Evolutionary conservation across 306 rosid species (phyloP), one percentile per base, ranked within the genome.

Genomic region (Cicer judaicum): DNA sequence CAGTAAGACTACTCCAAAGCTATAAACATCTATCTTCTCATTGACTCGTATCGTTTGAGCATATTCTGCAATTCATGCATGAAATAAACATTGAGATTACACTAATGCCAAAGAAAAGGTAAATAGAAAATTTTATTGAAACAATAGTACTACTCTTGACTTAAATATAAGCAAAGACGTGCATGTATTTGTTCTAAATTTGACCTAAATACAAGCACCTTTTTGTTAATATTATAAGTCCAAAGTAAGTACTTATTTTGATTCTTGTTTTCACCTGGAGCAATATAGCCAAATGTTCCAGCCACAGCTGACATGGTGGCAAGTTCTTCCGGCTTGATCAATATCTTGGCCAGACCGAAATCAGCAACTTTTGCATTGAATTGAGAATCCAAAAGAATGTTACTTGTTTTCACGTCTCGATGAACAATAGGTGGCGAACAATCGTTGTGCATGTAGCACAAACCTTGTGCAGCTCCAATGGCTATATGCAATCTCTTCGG

Each of bases 1-100:
- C 75, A 80, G 68, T 67, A 80, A 89, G 72, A 92, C 49, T 6
- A 92, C 96, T 29, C 96, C 97, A 18, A 88, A 92, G 64, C 96
- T 88, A 36, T 80, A 92, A 4, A 92, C 93, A 38, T 92, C 97
- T n/a, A 90, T 84, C 85, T 89, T 92, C 66, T 80, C 84, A 68
- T 60, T 80, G 7, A 80, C 62, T 60, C 84, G 39, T 43, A 62
- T 74, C 41, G 84, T 67, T 67, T 80, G 76, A 60, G 49, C 63
- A 80, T 67, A 74, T 80, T 80, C 84, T 80, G 84, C 60, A 80
- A 67, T 60, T 41, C 76, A 50, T 48, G 11, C 48, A 65, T 24
- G 49, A 66, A 39, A 67, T 18, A 19, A 65, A 66, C 7, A 34
- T 7, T 36, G 6, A 50, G 56, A 70, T 40, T 61, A 47, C 11